phyloP scores from a whole-genome alignment of 1,284 basidiomycete species.

The Rhizopogon hawkerae region DNA sequence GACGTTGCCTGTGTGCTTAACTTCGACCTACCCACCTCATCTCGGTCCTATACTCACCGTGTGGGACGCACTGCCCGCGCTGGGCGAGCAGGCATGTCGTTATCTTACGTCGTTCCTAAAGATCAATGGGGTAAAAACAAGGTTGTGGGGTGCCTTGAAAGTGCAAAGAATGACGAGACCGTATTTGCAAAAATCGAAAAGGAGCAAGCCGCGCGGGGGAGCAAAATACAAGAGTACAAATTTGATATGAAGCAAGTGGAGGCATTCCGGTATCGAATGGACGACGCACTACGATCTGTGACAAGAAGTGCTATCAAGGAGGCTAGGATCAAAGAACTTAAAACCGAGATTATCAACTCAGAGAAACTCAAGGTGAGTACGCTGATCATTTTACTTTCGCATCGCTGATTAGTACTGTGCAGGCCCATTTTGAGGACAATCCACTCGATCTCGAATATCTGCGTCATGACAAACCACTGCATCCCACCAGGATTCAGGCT shows the following conservation, averaged over 20 bases:
- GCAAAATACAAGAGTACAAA: conserved; percentile 83
- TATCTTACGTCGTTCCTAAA: conserved; percentile 82
- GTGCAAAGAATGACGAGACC: conserved; percentile 66
- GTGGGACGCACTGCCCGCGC: conserved; percentile 95
- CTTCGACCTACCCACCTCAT: conserved; percentile 89
- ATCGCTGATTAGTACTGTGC: conserved; percentile 9
- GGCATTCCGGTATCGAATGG: conserved; percentile 98
- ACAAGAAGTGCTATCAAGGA: conserved; percentile 84
- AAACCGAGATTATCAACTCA: conserved; percentile 88
- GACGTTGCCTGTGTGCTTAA: conserved; percentile 98
- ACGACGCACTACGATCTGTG: conserved; percentile 87
- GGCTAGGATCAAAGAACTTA: conserved; percentile 90
- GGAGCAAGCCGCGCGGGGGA: conserved; percentile 64
- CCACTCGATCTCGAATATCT: conserved; percentile 90
- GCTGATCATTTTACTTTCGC: neutral
- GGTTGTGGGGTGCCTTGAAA: conserved; percentile 57
- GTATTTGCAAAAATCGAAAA: conserved; percentile 67
- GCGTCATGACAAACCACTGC: conserved; percentile 89
- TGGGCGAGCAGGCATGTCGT: conserved; percentile 85
- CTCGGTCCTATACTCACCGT: conserved; percentile 92
- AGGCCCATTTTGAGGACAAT: conserved; percentile 98
- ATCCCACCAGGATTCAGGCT: conserved; percentile 78
- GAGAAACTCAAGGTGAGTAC: conserved; percentile 87
- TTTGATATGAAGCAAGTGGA: conserved; percentile 94
- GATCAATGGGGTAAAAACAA: conserved; percentile 75